Conservation (phyloP, 2,329 filamentous ascomycete species). For the Chaetomiaceae sp. region DNA sequence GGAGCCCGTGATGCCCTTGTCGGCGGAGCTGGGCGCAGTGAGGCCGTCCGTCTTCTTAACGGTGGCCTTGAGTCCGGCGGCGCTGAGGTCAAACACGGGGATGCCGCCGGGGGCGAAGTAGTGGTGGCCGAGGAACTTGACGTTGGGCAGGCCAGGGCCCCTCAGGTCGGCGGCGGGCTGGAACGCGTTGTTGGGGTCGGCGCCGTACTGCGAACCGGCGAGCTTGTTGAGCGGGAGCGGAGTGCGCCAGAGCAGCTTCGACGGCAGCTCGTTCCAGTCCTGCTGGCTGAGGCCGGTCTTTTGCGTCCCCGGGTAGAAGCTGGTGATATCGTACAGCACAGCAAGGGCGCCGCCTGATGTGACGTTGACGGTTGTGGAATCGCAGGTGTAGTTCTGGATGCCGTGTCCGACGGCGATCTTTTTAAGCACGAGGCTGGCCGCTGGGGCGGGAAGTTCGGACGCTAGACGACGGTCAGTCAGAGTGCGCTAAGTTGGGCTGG, state of each 20-base stretch:
- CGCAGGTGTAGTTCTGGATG: slow-evolving; percentile 64
- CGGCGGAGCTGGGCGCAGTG: slow-evolving; percentile 45
- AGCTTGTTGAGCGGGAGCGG: slow-evolving; percentile 42
- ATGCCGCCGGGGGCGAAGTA: slow-evolving; percentile 52
- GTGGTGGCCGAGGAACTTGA: slow-evolving; percentile 56
- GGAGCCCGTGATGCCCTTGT: slow-evolving; percentile 40
- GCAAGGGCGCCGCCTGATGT: slow-evolving; percentile 49
- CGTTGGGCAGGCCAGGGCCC: slow-evolving; percentile 28
- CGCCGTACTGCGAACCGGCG: slow-evolving; percentile 32
- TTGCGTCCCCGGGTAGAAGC: slow-evolving; percentile 43
- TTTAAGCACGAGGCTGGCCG: slow-evolving; percentile 38
- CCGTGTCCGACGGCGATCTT: slow-evolving; percentile 57
- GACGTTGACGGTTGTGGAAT: slow-evolving; percentile 26
- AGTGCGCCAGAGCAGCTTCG: slow-evolving; percentile 35
- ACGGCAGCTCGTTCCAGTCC: slow-evolving; percentile 37
- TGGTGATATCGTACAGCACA: slow-evolving; percentile 52
- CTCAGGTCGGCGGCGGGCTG: slow-evolving; percentile 34
- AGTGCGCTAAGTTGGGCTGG: too few relatives aligned
- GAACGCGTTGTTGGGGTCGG: slow-evolving; percentile 42
- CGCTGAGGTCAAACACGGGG: slow-evolving; percentile 55
- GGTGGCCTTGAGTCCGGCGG: slow-evolving; percentile 35
- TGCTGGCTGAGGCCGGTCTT: slow-evolving; percentile 31
- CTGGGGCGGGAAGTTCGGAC: slow-evolving; percentile 39
- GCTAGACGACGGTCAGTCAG: slow-evolving; percentile 24
- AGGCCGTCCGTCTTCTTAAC: slow-evolving; percentile 44